Evolutionary conservation across 495 filamentous ascomycete species (phyloP), one percentile per base, ranked within the genome.

Genomic region (Penicillium steckii): DNA sequence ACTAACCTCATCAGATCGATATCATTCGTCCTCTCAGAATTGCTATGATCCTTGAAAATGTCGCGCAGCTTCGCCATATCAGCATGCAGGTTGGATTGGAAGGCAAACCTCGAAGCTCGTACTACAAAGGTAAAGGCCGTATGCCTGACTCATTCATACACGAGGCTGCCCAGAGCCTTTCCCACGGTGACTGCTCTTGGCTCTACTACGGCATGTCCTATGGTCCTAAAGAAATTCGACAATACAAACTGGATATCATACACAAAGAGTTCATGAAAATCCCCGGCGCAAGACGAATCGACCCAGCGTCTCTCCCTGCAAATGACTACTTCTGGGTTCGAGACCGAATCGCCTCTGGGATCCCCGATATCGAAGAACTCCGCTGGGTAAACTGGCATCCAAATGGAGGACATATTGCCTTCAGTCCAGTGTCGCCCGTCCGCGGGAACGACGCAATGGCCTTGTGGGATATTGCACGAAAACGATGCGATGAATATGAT

Each of bases 301-400:
- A 78, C 5, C 70, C 78, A 8, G 48, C 56, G 1, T 68, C 74
- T 50, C 38, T 69, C n/a, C 61, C 69, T 1, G 51, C 68, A 10
- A 43, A 69, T 13, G 61, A 70, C 29, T 59, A 76, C 10, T 69
- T 77, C n/a, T 67, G 64, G 62, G 64, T 64, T 7, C 67, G 75
- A 0, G 68, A 68, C 35, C 60, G 65, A 3, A 67, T 71, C 30
- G 62, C 72, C n/a, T 59, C 64, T 6, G 80, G 80, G 3, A 65
- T 78, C 5, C 80, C 80, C 1, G 67, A 72, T 4, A 61, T 80
- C 44, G 67, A 72, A 17, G 81, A 84, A 52, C 64, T 83, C 7
- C 57, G 71, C 17, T 82, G 81, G 81, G 64, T 82, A 1, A 77
- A 81, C 55, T 82, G 78, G 78, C 52, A 72, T 3, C 78, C 78